Evolutionary conservation across 2,329 filamentous ascomycete genomes (phyloP), one percentile per base, ranked within the genome.

Genomic region (Sclerotinia glacialis): DNA sequence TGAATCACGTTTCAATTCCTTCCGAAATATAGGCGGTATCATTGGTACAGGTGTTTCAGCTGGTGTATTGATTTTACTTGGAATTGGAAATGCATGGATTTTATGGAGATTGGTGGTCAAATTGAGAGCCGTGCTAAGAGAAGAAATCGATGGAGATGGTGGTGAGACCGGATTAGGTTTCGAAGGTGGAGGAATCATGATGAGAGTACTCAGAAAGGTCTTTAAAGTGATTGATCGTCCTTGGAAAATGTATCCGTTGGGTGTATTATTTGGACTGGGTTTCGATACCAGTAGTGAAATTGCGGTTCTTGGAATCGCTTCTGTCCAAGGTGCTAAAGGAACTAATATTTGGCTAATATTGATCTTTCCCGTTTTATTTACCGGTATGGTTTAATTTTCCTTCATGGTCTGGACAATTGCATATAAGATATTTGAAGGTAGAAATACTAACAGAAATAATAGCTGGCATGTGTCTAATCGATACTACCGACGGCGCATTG

Each of bases 211-310:
- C 64, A 87, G 89, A 67, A 85, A 82, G 68, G 82, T 96, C 68
- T 97, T 98, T 78, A 87, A 86, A 52, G 80, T 96, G 31, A 83
- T 89, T 42, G 86, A 89, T 72, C 79, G 85, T 6, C 90, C 91
- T 0, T 98, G 94, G 94, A 98, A 98, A 78, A 97, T 97, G 93
- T 95, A 96, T 72, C 93, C 92, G 0, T 80, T 97, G 0, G 94
- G 94, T 0, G 83, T 98, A 0, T 80, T 98, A 5, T 98, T 94
- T 74, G 95, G 94, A 0, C 82, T 98, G 0, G 95, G 94, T 0
- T 98, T 99, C 76, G 95, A 98, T 76, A 98, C 95, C 0, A 96
- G 91, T 50, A 96, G 92, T 9, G 94, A 99, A 77, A 91, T 98
- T 74, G 94, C 95, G 0, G 83, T 99, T 9, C 79, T 99, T 0